phyloP scores from a whole-genome alignment of 2,329 filamentous ascomycete species.

The Coniochaeta sp. region DNA sequence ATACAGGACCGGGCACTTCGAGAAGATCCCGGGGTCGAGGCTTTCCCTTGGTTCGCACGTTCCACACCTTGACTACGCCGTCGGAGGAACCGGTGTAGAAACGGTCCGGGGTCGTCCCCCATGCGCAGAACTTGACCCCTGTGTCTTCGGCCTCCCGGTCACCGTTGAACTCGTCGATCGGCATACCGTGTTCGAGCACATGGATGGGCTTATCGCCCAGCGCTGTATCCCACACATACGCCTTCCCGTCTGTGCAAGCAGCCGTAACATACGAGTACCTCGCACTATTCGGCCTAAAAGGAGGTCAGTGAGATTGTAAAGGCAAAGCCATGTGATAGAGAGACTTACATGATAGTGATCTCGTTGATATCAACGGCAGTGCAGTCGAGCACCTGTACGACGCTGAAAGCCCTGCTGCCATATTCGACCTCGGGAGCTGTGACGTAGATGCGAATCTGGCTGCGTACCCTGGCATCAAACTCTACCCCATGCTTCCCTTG shows the following conservation, averaged over 20 bases:
- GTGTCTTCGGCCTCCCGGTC: conserved; percentile 50
- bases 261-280: conserved; percentile 49
- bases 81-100: conserved; percentile 60
- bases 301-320: conserved; percentile 14
- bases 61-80: conserved; percentile 57
- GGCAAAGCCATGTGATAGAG: neutral
- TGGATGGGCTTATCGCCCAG: conserved; percentile 49
- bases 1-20: conserved; percentile 48
- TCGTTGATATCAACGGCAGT: conserved; percentile 56
- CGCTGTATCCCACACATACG: conserved; percentile 58
- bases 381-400: conserved; percentile 52
- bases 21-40: conserved; percentile 47
- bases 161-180: conserved; percentile 29
- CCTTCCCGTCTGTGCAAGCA: conserved; percentile 53
- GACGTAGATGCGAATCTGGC: conserved; percentile 51
- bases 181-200: conserved; percentile 44
- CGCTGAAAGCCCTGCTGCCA: conserved; percentile 29
- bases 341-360: conserved; percentile 41
- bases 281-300: conserved; percentile 40
- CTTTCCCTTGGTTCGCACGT: conserved; percentile 37
- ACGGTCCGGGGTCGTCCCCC: conserved; percentile 49
- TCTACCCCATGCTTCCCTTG: conserved; percentile 26
- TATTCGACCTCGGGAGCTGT: conserved; percentile 19
- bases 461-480: conserved; percentile 36
- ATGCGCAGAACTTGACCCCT: conserved; percentile 57